Base-by-base conservation (phyloP, 2,329 filamentous ascomycete species). In the Aspergillus arachidicola region DNA sequence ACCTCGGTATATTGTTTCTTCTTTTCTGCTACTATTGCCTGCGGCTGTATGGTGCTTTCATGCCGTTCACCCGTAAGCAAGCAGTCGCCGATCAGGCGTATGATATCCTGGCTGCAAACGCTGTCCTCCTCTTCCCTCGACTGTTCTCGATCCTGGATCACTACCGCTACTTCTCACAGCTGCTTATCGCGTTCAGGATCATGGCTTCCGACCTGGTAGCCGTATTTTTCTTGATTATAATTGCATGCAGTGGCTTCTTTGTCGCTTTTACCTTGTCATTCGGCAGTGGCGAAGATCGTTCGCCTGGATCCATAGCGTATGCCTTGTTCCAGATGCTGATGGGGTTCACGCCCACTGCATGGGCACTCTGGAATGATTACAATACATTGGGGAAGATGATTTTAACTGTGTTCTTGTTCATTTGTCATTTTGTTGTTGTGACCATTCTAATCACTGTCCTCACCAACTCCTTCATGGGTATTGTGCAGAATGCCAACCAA, bases 361-460 rank as follows among this genome's bases (percentile, higher is more conserved):
- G 94, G 94, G 91, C 96, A 64, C 86, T 87, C 38, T 96, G 90
- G 96, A 89, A 89, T 74, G 87, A 73, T 75, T 96, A 95, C 76
- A 95, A 94, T 72, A 81, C 87, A 66, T 81, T 97, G 30, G 94
- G 93, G 11, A 92, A 90, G 72, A 80, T 85, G 1, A 83, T 97
- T 45, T 81, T 97, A 75, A 89, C 88, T 3, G 77, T 96, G 11
- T 97, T 97, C 75, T 83, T 98, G 45, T 93, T 96, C 76, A 95
- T 97, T 67, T 96, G 92, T 81, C 94, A 98, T 79, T 98, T 97
- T 74, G 85, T 97, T 59, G 90, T 97, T 36, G 91, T 97, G 57
- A 97, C 94, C 1, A 96, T 98, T 58, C 82, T 98, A 38, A 94
- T 98, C 70, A 96, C 94, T 0, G 94, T 98, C n/a, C 78, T 98